Percentiles rank a stretch among this genome's conserved stretches.
Conservation (phyloP, 805 yeast genomes). For the Zygosaccharomyces bisporus region DNA sequence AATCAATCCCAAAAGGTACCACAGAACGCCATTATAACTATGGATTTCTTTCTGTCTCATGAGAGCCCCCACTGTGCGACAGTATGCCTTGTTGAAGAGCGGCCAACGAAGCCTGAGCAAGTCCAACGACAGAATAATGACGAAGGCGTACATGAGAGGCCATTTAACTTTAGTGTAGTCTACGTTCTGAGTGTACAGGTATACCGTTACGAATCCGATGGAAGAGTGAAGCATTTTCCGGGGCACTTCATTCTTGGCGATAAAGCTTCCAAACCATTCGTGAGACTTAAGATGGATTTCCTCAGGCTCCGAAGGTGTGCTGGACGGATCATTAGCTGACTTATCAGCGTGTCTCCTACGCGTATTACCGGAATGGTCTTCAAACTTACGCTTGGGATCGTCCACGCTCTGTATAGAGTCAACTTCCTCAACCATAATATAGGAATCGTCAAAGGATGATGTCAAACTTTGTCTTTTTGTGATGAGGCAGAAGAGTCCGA, state of each 20-base stretch:
- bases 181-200: conserved; percentile 61
- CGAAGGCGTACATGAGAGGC: conserved; percentile 55
- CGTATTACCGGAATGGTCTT: background rate
- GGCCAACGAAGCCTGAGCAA: conserved; percentile 58
- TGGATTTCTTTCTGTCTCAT: conserved; percentile 81
- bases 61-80: conserved; percentile 66
- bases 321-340: background rate
- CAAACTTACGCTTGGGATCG: conserved; percentile 2
- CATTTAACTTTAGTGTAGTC: conserved; percentile 54
- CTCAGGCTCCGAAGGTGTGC: background rate
- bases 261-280: conserved; percentile 46
- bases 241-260: conserved; percentile 81
- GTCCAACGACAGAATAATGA: conserved; percentile 59
- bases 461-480: background rate
- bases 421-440: conserved; percentile 11
- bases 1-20: conserved; percentile 77
- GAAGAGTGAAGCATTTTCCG: conserved; percentile 85
- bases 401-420: conserved; percentile 12
- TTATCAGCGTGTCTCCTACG: conserved; percentile 7
- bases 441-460: background rate
- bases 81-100: conserved; percentile 61
- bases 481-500: background rate
- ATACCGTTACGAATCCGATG: conserved; percentile 78
- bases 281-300: conserved; percentile 40
- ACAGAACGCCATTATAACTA: conserved; percentile 77